These are phyloP conservation scores for Boletus mariae DNA, from an alignment of 1,284 basidiomycete species.

Conservation along the genomic window DNA sequence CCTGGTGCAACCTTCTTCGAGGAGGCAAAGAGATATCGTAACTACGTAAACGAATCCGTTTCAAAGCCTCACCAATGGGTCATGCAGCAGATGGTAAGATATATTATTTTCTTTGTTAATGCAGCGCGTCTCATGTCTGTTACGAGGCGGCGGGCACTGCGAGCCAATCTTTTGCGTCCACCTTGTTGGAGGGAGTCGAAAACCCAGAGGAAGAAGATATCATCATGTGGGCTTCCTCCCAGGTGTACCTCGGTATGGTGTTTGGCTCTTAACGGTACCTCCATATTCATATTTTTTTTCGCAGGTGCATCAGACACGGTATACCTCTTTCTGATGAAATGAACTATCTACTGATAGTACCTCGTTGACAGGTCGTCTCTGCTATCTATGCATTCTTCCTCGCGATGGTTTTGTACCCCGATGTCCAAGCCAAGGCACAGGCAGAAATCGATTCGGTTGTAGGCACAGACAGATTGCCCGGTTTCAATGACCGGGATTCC, in stretches of 20 bases:
- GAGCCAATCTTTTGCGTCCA: constrained; percentile 37
- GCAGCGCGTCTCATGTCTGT: constrained; percentile 3
- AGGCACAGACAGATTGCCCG: constrained; percentile 19
- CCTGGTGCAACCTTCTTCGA: constrained; percentile 46
- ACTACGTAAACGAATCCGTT: constrained; percentile 31
- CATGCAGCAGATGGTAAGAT: constrained; percentile 40
- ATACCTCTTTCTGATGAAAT: neutral
- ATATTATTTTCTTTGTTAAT: neutral
- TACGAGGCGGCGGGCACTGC: constrained; percentile 38
- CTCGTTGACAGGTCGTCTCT: constrained; percentile 33
- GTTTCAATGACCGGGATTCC: constrained; percentile 14
- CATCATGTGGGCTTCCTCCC: constrained; percentile 22
- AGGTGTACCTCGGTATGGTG: constrained; percentile 14
- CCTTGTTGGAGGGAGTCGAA: constrained; percentile 8
- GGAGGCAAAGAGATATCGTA: constrained; percentile 37
- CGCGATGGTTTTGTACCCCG: constrained; percentile 25
- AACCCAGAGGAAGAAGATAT: constrained; percentile 22
- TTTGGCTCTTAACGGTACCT: neutral
- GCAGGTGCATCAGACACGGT: constrained; percentile 28
- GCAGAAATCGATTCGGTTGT: constrained; percentile 26
- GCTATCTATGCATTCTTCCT: constrained; percentile 33
- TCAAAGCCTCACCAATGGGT: constrained; percentile 39
- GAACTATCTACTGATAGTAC: neutral
- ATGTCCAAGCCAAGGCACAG: constrained; percentile 22
- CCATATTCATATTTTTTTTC: constrained; percentile 1